Base-by-base conservation (phyloP, 345 rosid species). In the Brassica carinata region DNA sequence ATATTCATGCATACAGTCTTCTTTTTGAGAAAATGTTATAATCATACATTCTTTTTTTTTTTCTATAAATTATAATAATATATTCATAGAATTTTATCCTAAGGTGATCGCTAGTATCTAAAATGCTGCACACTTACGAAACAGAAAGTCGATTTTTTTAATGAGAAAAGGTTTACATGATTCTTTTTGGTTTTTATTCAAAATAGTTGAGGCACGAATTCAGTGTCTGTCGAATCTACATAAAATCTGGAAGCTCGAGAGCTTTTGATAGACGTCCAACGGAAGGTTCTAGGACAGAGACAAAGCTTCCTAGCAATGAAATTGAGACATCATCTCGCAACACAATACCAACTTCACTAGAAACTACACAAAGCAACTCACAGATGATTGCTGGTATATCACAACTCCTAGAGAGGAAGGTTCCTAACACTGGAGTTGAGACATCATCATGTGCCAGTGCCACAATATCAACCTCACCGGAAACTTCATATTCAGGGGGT, bases 201-300 rank as follows among this genome's bases (percentile, higher is more conserved):
- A 57, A 65, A 23, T 67, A 81, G 84, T 19, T 45, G 19, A 72
- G 65, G 69, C 0, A 34, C 38, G 77, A 81, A 10, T 81, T 71
- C 55, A 81, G 84, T 55, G 10, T 81, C 8, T 81, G 84, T 63
- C 66, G 84, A 77, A 73, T 81, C 64, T 81, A 81, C 73, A 34
- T 23, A 40, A 81, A 81, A 7, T 67, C 81, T 26, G 73, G 73
- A 77, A 48, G 66, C 69, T 81, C 77, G 1, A 58, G 84, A 43
- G 78, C 83, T 5, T 80, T 74, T 68, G 83, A 80, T 5, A 69
- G 83, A 68, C 79, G 83, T 33, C 83, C 83, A 14, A 79, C 62
- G 0, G 67, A 71, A 71, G 7, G 43, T 71, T 64, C 59, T 72
- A 36, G 17, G 51, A 11, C 30, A 38, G 62, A 72, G 51, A 79